A percentile compares a stretch with the other conserved stretches of the same genome.
Conservation (phyloP, 1,139 yeast species). For the Nakaseomyces delphensis region DNA sequence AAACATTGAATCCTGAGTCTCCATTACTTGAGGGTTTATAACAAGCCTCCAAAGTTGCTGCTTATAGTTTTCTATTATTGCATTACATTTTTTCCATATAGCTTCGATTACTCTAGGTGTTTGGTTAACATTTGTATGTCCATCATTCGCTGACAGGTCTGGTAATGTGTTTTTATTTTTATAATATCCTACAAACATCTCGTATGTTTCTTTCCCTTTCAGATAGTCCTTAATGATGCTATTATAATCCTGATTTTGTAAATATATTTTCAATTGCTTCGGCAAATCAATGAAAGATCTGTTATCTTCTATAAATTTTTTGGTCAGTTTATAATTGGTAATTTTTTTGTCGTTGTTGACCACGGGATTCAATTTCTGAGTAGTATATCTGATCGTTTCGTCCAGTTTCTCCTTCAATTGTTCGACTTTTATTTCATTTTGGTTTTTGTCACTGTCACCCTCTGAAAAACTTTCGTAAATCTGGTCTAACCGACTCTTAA, state of each 20-base stretch:
- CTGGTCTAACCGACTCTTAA: constrained; percentile 59
- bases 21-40: background rate
- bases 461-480: constrained; percentile 44
- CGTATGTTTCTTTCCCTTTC: constrained; percentile 40
- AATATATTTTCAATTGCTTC: constrained; percentile 42
- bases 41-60: constrained; percentile 28
- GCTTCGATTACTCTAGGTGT: constrained; percentile 35
- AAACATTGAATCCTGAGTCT: background rate
- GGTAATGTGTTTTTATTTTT: background rate
- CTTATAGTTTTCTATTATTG: constrained; percentile 56
- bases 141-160: constrained; percentile 11
- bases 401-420: constrained; percentile 42
- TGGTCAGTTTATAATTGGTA: constrained; percentile 48
- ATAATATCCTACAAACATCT: constrained; percentile 10
- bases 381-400: constrained; percentile 45
- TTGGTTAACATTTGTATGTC: constrained; percentile 12
- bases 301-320: constrained; percentile 55
- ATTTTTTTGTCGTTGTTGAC: constrained; percentile 56
- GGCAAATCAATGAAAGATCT: constrained; percentile 68
- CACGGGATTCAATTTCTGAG: constrained; percentile 68
- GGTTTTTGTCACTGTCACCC: constrained; percentile 15
- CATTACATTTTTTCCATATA: constrained; percentile 62
- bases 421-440: constrained; percentile 31
- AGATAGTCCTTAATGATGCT: constrained; percentile 62
- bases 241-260: constrained; percentile 58